phyloP scores from a whole-genome alignment of 2,329 filamentous ascomycete species.

The Seiridium unicorne region DNA sequence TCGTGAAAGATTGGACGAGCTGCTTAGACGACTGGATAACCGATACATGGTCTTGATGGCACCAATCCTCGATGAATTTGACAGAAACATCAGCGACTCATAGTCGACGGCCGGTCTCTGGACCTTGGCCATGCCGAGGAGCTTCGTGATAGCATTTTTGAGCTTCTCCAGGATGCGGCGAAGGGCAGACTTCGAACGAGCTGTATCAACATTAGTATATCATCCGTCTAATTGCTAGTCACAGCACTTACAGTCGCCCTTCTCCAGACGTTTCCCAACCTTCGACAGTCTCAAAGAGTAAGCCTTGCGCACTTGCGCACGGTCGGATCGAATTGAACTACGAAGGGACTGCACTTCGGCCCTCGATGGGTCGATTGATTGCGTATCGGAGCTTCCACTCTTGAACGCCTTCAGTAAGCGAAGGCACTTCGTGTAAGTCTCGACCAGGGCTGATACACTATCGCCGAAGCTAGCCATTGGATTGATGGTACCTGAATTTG shows the following conservation, averaged over 20 bases:
- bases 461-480: constrained; percentile 33
- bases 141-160: constrained; percentile 36
- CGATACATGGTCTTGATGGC: constrained; percentile 47
- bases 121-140: constrained; percentile 34
- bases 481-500: neutral
- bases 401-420: constrained; percentile 37
- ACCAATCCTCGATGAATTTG: constrained; percentile 44
- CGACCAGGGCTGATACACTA: constrained; percentile 41
- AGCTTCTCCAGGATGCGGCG: constrained; percentile 41
- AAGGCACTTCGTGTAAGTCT: constrained; percentile 46
- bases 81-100: constrained; percentile 44
- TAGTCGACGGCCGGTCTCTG: constrained; percentile 39
- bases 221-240: neutral
- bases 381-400: constrained; percentile 3
- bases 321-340: constrained; percentile 37
- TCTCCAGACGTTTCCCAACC: constrained; percentile 39
- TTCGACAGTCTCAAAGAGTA: constrained; percentile 41
- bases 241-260: constrained; percentile 44
- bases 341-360: constrained; percentile 27
- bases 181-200: constrained; percentile 35
- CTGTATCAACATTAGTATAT: constrained; percentile 20
- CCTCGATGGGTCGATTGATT: constrained; percentile 1
- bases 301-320: constrained; percentile 36
- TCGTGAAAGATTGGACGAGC: neutral
- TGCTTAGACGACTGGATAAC: constrained; percentile 36